Evolutionary conservation across 1,284 basidiomycete genomes (phyloP), one percentile per base, ranked within the genome.

Genomic region (Singerocomus inundabilis): DNA sequence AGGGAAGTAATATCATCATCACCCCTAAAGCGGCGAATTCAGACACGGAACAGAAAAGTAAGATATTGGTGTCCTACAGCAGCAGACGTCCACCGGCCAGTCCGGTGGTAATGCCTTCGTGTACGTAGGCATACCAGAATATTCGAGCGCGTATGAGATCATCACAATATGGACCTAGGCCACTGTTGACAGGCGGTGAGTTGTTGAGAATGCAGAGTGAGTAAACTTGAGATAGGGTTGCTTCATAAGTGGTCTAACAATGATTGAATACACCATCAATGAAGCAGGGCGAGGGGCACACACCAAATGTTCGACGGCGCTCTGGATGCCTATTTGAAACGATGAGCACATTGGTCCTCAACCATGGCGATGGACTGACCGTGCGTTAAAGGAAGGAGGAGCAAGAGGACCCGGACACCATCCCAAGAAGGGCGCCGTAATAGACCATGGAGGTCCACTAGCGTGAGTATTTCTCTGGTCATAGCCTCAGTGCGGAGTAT

Each of bases 391-490:
- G 92, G 92, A 50, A 91, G 70, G 25, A 92, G 70, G 37, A 95
- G 75, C 24, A 94, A 70, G 30, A 95, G 72, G 3, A 82, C 81
- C 33, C 89, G 78, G 26, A 92, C 84, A 11, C 92, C 91, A 56
- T 95, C 93, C 83, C 90, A 89, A 4, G 85, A 81, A 2, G 91
- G 91, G 51, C 82, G 82, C n/a, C 92, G 77, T 63, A 93, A 73
- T 21, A 95, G 69, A 15, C 85, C 86, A 53, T 85, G 82, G 39
- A 84, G 72, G 65, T 95, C 92, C 43, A 95, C 80, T 49, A 91
- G 79, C 51, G 81, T 79, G 25, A 95, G 72, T 31, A 93, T 70
- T 67, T 92, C 84, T 38, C 79, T 77, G 12, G 90, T 71, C 78
- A 91, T 92, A 3, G 70, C 59, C 30, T 78, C 74, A 6, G 71